A percentile compares a stretch with the other conserved stretches of the same genome.
Conservation (phyloP, 140 eudicot species). For the Oenanthe javanica region DNA sequence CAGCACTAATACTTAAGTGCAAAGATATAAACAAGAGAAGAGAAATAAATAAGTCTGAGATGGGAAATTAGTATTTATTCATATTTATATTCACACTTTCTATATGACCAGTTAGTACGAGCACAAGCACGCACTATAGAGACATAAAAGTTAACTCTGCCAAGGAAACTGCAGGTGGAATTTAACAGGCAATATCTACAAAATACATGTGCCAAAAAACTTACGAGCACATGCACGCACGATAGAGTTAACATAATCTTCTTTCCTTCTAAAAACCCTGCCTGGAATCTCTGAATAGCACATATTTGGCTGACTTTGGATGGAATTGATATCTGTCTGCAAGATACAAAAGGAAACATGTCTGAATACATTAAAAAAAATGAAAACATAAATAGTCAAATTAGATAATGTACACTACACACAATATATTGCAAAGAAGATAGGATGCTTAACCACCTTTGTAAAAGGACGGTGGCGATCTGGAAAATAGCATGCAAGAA, state of each 20-base stretch:
- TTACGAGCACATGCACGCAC: slow-evolving; percentile 95
- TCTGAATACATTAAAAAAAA: neutral
- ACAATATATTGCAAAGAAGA: neutral
- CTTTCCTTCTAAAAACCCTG: slow-evolving; percentile 67
- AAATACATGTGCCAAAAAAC: slow-evolving; percentile 16
- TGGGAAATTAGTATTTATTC: neutral
- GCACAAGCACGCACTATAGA: neutral
- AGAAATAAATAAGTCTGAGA: neutral
- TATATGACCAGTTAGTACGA: neutral
- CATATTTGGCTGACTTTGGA: slow-evolving; percentile 64
- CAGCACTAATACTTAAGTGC: neutral
- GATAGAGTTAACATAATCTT: slow-evolving; percentile 66
- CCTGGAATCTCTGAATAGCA: slow-evolving; percentile 45
- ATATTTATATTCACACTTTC: neutral
- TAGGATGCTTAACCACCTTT: slow-evolving; percentile 31
- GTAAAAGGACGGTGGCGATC: slow-evolving; percentile 72
- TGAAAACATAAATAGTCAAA: neutral
- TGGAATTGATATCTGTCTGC: slow-evolving; percentile 76
- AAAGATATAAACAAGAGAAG: neutral
- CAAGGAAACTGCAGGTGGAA: neutral
- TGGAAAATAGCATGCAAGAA: slow-evolving; percentile 87
- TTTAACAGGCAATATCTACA: slow-evolving; percentile 1
- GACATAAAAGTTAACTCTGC: neutral
- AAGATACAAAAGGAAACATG: slow-evolving; percentile 15
- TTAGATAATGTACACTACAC: neutral